Evolutionary conservation across 768 basidiomycete species (phyloP).

Genomic region (Boletus rufocinnamomeus): DNA sequence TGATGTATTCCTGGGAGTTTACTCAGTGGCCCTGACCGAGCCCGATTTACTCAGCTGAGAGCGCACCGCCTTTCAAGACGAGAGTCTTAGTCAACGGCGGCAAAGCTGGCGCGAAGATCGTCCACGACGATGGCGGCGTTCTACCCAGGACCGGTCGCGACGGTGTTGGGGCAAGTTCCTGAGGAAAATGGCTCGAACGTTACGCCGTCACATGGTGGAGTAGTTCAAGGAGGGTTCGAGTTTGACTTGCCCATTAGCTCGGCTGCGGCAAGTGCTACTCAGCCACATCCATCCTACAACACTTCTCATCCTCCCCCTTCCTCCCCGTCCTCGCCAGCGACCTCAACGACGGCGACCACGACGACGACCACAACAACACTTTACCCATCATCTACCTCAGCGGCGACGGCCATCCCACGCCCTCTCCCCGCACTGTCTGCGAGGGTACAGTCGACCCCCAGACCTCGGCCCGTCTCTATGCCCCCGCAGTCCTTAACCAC

Average conservation of each 20-base stretch:
- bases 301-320: slow-evolving; percentile 18
- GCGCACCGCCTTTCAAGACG: slow-evolving; percentile 26
- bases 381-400: slow-evolving; percentile 16
- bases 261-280: slow-evolving; percentile 16
- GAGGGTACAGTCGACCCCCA: slow-evolving; percentile 29
- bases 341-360: slow-evolving; percentile 13
- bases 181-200: slow-evolving; percentile 47
- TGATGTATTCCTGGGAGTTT: background rate
- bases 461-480: slow-evolving; percentile 72
- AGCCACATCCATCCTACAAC: slow-evolving; percentile 25
- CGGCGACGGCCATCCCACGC: slow-evolving; percentile 35
- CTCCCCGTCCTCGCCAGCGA: slow-evolving; percentile 12
- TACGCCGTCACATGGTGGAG: slow-evolving; percentile 56
- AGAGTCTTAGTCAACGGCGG: slow-evolving; percentile 17
- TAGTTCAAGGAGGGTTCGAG: slow-evolving; percentile 56
- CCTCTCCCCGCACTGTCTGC: slow-evolving; percentile 31
- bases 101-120: slow-evolving; percentile 8
- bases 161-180: slow-evolving; percentile 49
- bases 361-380: slow-evolving; percentile 11
- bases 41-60: slow-evolving; percentile 20
- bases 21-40: slow-evolving; percentile 10
- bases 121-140: slow-evolving; percentile 32
- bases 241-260: slow-evolving; percentile 57
- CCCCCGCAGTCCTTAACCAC: slow-evolving; percentile 59
- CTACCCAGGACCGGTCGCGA: slow-evolving; percentile 52